These are phyloP conservation scores for Chenopodium berlandieri DNA, from an alignment of 148 eudicot genomes.

Conservation along the genomic window DNA sequence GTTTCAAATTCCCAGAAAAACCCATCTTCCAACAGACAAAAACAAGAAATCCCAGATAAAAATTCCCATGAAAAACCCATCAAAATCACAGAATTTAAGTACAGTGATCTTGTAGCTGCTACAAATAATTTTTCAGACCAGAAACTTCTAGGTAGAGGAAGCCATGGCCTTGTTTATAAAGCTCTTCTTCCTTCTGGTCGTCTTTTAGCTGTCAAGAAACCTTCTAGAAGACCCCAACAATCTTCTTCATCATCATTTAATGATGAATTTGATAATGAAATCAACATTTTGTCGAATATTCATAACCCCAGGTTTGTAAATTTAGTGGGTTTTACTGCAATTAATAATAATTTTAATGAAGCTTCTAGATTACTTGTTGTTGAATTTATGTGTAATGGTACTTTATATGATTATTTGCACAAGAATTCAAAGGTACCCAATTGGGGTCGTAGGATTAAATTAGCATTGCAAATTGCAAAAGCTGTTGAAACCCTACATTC, in stretches of 20 bases:
- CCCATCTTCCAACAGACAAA: slow-evolving; percentile 17
- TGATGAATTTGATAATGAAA: slow-evolving; percentile 74
- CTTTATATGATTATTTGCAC: slow-evolving; percentile 69
- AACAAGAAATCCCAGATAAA: slow-evolving; percentile 3
- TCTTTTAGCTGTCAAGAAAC: slow-evolving; percentile 76
- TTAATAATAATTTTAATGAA: not conserved
- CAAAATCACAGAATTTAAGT: slow-evolving; percentile 62
- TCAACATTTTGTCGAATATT: slow-evolving; percentile 60
- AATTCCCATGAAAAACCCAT: slow-evolving; percentile 28
- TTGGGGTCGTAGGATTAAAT: slow-evolving; percentile 56
- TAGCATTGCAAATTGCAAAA: slow-evolving; percentile 64
- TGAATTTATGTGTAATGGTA: slow-evolving; percentile 89
- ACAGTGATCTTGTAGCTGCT: slow-evolving; percentile 66
- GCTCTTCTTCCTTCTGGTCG: slow-evolving; percentile 67
- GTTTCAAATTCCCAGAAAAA: slow-evolving; percentile 33
- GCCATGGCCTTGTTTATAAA: slow-evolving; percentile 93
- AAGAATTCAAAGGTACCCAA: slow-evolving; percentile 43
- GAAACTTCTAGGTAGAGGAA: slow-evolving; percentile 80
- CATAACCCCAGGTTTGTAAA: slow-evolving; percentile 75
- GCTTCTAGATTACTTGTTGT: slow-evolving; percentile 58
- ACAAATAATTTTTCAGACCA: slow-evolving; percentile 70
- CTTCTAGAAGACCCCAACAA: slow-evolving; percentile 37
- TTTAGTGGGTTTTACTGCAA: slow-evolving; percentile 55
- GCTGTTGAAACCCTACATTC: slow-evolving; percentile 72
- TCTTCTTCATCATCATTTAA: not conserved